Conservation (phyloP, 352 stramenopile genomes). For the Phytophthora tentaculata region DNA sequence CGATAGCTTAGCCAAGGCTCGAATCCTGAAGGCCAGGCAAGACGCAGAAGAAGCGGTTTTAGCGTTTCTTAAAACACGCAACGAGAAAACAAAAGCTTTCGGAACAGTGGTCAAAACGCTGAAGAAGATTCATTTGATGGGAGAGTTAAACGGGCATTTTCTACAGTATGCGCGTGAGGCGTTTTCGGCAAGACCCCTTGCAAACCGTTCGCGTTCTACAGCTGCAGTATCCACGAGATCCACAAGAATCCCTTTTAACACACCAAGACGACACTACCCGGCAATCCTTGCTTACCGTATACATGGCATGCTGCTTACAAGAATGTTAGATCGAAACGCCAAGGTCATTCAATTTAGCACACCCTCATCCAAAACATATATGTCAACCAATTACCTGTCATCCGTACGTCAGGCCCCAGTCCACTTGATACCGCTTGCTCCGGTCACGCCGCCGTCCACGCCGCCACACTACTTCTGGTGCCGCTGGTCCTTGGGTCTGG, state of each 20-base stretch:
- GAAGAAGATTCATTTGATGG: not conserved
- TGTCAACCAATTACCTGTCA: not conserved
- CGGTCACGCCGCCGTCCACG: not conserved
- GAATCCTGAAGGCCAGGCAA: not conserved
- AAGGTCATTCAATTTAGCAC: not conserved
- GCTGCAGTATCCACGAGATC: not conserved
- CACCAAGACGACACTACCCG: not conserved
- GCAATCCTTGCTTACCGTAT: not conserved
- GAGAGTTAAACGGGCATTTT: not conserved
- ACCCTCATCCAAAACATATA: not conserved
- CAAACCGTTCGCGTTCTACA: not conserved
- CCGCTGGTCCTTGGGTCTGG: no score
- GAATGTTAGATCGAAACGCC: not conserved
- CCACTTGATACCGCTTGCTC: not conserved
- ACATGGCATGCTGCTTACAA: not conserved
- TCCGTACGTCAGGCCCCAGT: not conserved
- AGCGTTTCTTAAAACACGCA: not conserved
- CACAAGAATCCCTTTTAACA: not conserved
- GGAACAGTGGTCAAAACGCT: not conserved
- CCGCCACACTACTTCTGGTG: not conserved
- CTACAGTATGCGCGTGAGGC: not conserved
- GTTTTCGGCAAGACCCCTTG: not conserved
- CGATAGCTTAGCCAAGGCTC: not conserved
- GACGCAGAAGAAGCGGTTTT: not conserved
- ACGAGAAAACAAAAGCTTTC: not conserved